Evolutionary conservation across 2,329 filamentous ascomycete genomes (phyloP).

Genomic region (Sporothrix curviconia): DNA sequence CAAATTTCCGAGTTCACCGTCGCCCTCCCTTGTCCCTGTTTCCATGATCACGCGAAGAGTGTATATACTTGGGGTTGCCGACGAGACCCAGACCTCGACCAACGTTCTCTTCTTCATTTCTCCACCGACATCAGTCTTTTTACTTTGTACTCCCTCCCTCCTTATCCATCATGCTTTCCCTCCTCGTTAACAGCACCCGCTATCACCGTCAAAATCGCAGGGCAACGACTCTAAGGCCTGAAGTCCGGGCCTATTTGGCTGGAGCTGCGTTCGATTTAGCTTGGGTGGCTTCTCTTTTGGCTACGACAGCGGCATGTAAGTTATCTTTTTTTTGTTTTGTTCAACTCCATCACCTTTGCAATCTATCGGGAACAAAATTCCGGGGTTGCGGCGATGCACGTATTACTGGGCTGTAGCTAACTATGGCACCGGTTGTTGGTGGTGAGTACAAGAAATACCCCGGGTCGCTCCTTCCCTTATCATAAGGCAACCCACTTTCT

Average conservation of each 20-base stretch:
- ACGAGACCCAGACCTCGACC: too few relatives aligned
- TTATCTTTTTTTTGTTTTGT: not conserved
- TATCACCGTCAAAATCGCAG: not conserved
- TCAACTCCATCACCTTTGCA: too few relatives aligned
- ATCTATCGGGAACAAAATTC: too few relatives aligned
- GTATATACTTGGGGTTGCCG: too few relatives aligned
- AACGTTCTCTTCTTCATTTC: not conserved
- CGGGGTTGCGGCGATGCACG: too few relatives aligned
- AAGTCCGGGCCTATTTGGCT: constrained; percentile 7
- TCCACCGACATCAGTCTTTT: not conserved
- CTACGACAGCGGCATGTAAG: constrained; percentile 11
- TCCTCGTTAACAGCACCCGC: too few relatives aligned
- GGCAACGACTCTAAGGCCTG: not conserved
- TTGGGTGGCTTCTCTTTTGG: constrained; percentile 8
- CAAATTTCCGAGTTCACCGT: not conserved
- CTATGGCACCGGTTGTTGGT: not conserved
- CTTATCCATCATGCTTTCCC: too few relatives aligned
- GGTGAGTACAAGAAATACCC: not conserved
- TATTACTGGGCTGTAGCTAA: too few relatives aligned
- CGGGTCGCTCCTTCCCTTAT: not conserved
- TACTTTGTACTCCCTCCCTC: not conserved
- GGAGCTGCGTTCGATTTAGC: not conserved
- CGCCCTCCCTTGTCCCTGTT: too few relatives aligned
- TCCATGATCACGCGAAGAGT: too few relatives aligned
- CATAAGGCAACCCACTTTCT: too few relatives aligned